Evolutionary conservation across 192 early-diverging fungal genomes (phyloP), one percentile per base, ranked within the genome.

Genomic region (Coemansia sp.): DNA sequence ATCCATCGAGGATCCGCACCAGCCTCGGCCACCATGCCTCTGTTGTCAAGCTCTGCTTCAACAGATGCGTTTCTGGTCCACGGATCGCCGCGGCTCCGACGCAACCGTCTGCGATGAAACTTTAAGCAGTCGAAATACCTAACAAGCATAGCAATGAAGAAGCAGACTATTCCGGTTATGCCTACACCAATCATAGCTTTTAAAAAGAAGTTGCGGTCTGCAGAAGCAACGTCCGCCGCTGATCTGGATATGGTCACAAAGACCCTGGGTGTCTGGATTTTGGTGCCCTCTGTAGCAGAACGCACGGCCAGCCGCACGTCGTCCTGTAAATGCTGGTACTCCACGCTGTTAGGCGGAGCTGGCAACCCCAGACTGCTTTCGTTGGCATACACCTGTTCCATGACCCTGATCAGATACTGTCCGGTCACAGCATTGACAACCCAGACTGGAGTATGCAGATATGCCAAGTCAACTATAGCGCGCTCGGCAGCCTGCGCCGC

Each of bases 161-260:
- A 81, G 48, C 78, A 81, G 29, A 81, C 63, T 7, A 81, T 76
- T 0, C 78, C 78, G 17, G 73, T 76, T 28, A 81, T 76, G 5
- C 78, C 78, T 1, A 81, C 73, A 1, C 78, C 72, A 18, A 81
- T 65, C 78, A 81, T 81, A 0, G 78, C 78, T 45, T 81, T 81
- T 12, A 81, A 61, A 51, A 81, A 81, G 54, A 81, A 81, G 40
- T 76, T 81, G 18, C 78, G 69, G 56, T 81, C 73, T 0, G 73
- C 66, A 20, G 67, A 50, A 0, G 73, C 73, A 6, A 79, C 71
- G 17, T 81, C 73, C 0, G 69, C 69, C 0, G 73, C 63, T 1
- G 73, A 75, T 49, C 73, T 49, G 31, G 69, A 66, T 7, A 81
- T 76, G 2, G 72, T 67, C 7, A 81, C 68, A 5, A 75, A 68